phyloP scores from a whole-genome alignment of 2,329 filamentous ascomycete genomes.

The Penicillium sp. region DNA sequence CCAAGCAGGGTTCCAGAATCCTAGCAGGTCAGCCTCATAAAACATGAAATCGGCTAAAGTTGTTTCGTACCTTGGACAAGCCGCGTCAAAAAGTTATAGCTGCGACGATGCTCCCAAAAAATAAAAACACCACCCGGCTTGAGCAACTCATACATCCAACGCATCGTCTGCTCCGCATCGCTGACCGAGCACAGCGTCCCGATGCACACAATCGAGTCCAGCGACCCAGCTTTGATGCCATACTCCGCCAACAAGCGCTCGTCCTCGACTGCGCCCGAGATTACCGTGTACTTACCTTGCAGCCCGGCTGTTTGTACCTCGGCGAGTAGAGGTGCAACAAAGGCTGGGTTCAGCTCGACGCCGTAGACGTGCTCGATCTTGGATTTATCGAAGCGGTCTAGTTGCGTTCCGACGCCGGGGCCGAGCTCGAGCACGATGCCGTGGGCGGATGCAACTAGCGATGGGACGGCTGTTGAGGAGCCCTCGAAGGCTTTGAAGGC shows the following conservation, averaged over 20 bases:
- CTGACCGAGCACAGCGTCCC: constrained; percentile 44
- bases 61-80: constrained; percentile 31
- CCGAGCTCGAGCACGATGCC: constrained; percentile 45
- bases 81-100: constrained; percentile 23
- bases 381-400: constrained; percentile 33
- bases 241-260: constrained; percentile 31
- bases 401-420: constrained; percentile 44
- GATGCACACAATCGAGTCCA: constrained; percentile 43
- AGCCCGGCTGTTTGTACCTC: constrained; percentile 28
- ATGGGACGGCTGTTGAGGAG: constrained; percentile 30
- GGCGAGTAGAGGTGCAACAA: constrained; percentile 26
- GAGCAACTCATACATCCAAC: constrained; percentile 38
- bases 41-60: background rate
- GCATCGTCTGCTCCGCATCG: constrained; percentile 19
- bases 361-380: constrained; percentile 35
- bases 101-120: constrained; percentile 43
- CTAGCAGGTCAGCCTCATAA: background rate
- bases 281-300: constrained; percentile 35
- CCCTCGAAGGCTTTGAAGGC: constrained; percentile 30
- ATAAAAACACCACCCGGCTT: constrained; percentile 46
- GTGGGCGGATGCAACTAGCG: constrained; percentile 24
- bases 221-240: constrained; percentile 29
- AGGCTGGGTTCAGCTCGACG: constrained; percentile 41
- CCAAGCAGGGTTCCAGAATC: background rate
- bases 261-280: constrained; percentile 40